phyloP scores from a whole-genome alignment of 495 filamentous ascomycete genomes.

The Aspergillus sclerotiicarbonarius region DNA sequence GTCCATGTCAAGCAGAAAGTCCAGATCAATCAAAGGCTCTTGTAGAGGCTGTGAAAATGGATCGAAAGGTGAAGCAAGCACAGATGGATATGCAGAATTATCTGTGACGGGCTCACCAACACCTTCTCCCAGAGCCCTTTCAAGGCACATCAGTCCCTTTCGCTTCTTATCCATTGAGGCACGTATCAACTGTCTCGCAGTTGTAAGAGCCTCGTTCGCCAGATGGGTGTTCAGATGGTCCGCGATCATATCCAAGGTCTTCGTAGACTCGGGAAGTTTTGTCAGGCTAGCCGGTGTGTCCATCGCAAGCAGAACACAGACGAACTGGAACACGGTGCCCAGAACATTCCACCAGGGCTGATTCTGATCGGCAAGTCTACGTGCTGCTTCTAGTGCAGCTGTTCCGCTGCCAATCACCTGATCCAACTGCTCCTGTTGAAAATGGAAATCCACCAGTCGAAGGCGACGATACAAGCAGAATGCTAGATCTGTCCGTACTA shows the following conservation, averaged over 20 bases:
- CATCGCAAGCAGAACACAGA: background rate
- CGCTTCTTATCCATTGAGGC: background rate
- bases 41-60: background rate
- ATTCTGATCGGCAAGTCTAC: background rate
- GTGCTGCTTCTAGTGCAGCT: background rate
- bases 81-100: background rate
- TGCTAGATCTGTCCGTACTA: background rate
- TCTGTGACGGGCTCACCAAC: background rate
- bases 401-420: background rate
- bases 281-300: background rate
- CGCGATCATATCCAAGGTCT: background rate
- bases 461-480: slow-evolving; percentile 4
- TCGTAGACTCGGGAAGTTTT: background rate
- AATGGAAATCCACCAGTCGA: background rate
- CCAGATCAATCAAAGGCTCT: background rate
- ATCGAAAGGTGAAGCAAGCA: background rate
- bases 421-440: background rate
- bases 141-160: background rate
- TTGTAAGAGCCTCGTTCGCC: background rate
- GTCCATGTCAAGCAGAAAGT: background rate
- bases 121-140: background rate
- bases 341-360: slow-evolving; percentile 2
- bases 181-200: background rate
- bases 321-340: slow-evolving; percentile 3
- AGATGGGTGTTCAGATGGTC: background rate